Evolutionary conservation across 2,329 filamentous ascomycete genomes (phyloP), one percentile per base, ranked within the genome.

Genomic region (Blastomyces emzantsi): DNA sequence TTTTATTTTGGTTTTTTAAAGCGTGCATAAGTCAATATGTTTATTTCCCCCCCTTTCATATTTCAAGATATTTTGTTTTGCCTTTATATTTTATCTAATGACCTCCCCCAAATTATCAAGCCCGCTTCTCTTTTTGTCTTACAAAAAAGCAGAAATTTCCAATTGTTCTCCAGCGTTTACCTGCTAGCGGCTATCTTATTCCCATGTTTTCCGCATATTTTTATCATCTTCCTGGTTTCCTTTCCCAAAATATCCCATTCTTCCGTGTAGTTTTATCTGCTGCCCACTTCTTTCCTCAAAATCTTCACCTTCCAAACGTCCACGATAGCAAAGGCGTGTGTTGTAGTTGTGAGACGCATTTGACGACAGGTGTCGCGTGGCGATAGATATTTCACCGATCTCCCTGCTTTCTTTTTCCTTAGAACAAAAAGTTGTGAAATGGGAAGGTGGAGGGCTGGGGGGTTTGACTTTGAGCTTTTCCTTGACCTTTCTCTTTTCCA

Each of bases 61-160:
- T 39, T 28, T 15, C 28, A 33, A 22, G n/a, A 33, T 8, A 49
- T 60, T 9, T 60, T 60, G 6, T 33, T 28, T 11, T 28, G 7
- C 43, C 25, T 60, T n/a, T 60, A 58, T 33, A 19, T 58, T 43
- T 28, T 45, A 30, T 28, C 41, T 59, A 59, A 59, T 59, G 9
- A 22, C 55, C 13, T 9, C 13, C 28, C n/a, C n/a, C 19, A 39
- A 39, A 39, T 39, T 39, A 39, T 9, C 2, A 11, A 39, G 11
- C 8, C 45, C 6, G 36, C 39, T n/a, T 19, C 17, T 55, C 17
- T 36, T 55, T 55, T 36, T 55, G 13, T 30, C 52, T 22, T n/a
- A 15, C 36, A 39, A n/a, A 57, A 56, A 43, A 58, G 41, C 28
- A 59, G 39, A 59, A 39, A 45, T 36, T n/a, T 22, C 36, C 56